Percentiles rank a stretch among this genome's conserved stretches.
Conservation (phyloP, 2,329 filamentous ascomycete species). For the Botrytis byssoidea region DNA sequence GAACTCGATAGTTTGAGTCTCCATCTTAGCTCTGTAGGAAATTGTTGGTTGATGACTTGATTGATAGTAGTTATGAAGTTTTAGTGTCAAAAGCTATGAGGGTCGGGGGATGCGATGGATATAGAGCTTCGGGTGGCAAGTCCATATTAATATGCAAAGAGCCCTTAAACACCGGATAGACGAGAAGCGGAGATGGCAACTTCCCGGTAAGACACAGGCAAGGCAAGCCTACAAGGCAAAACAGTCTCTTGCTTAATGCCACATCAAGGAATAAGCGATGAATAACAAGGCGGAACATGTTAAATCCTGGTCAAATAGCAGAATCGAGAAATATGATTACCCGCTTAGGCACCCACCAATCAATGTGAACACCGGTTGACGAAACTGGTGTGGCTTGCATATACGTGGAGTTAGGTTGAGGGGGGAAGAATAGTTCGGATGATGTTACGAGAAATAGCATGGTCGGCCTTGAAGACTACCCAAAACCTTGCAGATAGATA, state of each 20-base stretch:
- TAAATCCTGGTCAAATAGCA: conserved; percentile 17
- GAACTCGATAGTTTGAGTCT: conserved; percentile 19
- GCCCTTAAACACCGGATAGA: conserved; percentile 4
- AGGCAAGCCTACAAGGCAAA: conserved; percentile 19
- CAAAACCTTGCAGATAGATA: conserved; percentile 18
- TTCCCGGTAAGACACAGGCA: conserved; percentile 20
- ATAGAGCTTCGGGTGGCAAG: conserved; percentile 10
- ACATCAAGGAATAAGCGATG: conserved; percentile 7
- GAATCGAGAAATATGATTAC: conserved; percentile 16
- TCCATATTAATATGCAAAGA: conserved; percentile 16
- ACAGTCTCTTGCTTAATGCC: conserved; percentile 12
- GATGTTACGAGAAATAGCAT: conserved; percentile 19
- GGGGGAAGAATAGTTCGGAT: not conserved
- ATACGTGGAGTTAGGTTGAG: conserved; percentile 17
- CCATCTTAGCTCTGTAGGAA: conserved; percentile 8
- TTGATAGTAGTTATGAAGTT: not conserved
- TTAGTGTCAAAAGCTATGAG: conserved; percentile 6
- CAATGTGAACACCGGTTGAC: conserved; percentile 14
- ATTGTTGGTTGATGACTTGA: not conserved
- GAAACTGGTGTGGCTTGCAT: conserved; percentile 21
- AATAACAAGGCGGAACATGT: conserved; percentile 7
- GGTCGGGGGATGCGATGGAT: not conserved
- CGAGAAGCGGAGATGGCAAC: conserved; percentile 15
- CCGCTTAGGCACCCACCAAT: conserved; percentile 17
- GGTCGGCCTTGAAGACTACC: conserved; percentile 15